Conservation (phyloP, 2,329 filamentous ascomycete genomes). For the Scedosporium boydii region DNA sequence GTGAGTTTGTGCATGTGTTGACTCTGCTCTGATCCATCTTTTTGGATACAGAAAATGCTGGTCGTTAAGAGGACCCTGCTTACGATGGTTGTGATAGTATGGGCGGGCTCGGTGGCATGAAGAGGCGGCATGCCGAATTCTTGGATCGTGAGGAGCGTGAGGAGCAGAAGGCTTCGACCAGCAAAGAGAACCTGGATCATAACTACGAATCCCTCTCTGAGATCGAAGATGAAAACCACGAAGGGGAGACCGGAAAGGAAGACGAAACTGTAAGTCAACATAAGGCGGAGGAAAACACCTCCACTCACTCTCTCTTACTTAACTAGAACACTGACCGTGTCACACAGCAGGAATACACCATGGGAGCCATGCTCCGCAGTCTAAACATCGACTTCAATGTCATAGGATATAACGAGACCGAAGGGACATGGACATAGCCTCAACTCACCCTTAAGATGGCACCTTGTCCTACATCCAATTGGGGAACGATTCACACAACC, state of each 20-base stretch:
- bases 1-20: neutral
- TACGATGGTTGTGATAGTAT: neutral
- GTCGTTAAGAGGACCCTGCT: neutral
- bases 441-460: neutral
- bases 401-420: conserved; percentile 12
- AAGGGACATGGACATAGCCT: conserved; percentile 9
- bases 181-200: too few species aligned
- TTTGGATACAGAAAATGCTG: neutral
- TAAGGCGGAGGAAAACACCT: neutral
- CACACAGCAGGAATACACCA: conserved; percentile 9
- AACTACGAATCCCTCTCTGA: too few species aligned
- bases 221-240: too few species aligned
- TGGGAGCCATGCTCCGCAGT: conserved; percentile 12
- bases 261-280: too few species aligned
- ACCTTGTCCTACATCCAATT: too few species aligned
- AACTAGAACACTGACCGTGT: neutral
- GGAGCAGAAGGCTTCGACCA: neutral
- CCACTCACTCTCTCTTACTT: neutral
- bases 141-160: neutral
- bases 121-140: neutral
- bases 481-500: neutral
- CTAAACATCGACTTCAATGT: conserved; percentile 10
- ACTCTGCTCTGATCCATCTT: neutral
- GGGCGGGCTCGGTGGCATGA: neutral
- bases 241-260: too few species aligned